Conservation (phyloP, 2,329 filamentous ascomycete genomes). For the Ophidiomyces ophidiicola region DNA sequence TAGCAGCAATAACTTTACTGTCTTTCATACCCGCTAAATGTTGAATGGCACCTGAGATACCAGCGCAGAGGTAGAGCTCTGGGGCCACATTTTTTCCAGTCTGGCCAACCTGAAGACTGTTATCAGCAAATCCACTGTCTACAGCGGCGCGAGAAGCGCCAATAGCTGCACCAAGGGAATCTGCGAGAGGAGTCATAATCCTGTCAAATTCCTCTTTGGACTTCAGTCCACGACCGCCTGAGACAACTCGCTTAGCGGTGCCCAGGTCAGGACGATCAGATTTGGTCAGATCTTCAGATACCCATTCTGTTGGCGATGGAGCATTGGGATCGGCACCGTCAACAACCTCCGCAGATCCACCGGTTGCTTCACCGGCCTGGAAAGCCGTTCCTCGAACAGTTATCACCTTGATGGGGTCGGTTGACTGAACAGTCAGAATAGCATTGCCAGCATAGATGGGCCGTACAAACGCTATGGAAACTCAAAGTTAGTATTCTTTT, state of each 20-base stretch:
- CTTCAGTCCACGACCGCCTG: conserved; percentile 86
- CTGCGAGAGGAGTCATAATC: conserved; percentile 82
- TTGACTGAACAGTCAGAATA: conserved; percentile 87
- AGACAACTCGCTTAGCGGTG: conserved; percentile 81
- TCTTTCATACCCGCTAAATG: conserved; percentile 99
- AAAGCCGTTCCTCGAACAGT: conserved; percentile 93
- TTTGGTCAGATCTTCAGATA: conserved; percentile 84
- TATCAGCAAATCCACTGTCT: conserved; percentile 94
- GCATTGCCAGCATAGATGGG: conserved; percentile 98
- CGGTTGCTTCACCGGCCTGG: conserved; percentile 56
- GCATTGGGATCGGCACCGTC: conserved; percentile 75
- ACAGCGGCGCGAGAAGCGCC: conserved; percentile 91
- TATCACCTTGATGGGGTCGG: conserved; percentile 72
- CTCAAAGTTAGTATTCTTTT: neutral
- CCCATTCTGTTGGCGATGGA: conserved; percentile 66
- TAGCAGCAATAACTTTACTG: conserved; percentile 96
- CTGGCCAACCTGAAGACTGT: conserved; percentile 95
- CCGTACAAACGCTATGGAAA: conserved; percentile 60
- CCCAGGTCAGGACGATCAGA: conserved; percentile 87
- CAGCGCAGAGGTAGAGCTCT: conserved; percentile 85
- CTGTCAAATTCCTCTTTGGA: conserved; percentile 96
- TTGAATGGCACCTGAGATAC: conserved; percentile 94
- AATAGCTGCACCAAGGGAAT: conserved; percentile 86
- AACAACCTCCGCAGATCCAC: conserved; percentile 63
- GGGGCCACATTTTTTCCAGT: conserved; percentile 98